Conservation (phyloP, 306 rosid species). For the Cicer cuneatum region DNA sequence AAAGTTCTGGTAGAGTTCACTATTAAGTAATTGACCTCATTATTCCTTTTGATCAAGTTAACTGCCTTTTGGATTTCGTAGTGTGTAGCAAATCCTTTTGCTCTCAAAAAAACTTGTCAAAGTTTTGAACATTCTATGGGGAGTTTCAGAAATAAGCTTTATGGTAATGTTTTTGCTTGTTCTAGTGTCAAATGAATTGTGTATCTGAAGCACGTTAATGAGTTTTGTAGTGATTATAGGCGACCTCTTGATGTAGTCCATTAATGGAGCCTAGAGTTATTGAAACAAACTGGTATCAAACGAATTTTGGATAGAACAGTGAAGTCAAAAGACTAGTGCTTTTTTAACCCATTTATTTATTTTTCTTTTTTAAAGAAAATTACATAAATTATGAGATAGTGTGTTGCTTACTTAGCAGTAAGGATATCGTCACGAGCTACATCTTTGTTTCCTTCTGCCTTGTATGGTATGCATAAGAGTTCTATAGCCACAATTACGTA, state of each 20-base stretch:
- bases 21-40: neutral
- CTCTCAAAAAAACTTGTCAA: neutral
- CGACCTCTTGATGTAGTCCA: neutral
- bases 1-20: neutral
- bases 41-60: neutral
- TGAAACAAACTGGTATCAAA: neutral
- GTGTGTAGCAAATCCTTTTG: neutral
- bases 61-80: neutral
- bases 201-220: neutral
- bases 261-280: neutral
- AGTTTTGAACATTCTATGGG: neutral
- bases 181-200: neutral
- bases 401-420: neutral
- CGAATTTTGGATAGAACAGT: neutral
- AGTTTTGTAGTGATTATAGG: neutral
- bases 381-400: neutral
- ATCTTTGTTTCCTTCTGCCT: neutral
- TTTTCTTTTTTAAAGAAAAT: neutral
- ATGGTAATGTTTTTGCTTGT: neutral
- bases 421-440: neutral
- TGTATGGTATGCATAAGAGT: neutral
- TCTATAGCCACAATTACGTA: too few relatives aligned
- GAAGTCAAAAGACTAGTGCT: neutral
- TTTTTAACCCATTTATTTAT: too few relatives aligned
- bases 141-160: neutral